These are phyloP conservation scores for Xylariaceae sp. DNA, from an alignment of 2,329 filamentous ascomycete genomes.

Conservation along the genomic window DNA sequence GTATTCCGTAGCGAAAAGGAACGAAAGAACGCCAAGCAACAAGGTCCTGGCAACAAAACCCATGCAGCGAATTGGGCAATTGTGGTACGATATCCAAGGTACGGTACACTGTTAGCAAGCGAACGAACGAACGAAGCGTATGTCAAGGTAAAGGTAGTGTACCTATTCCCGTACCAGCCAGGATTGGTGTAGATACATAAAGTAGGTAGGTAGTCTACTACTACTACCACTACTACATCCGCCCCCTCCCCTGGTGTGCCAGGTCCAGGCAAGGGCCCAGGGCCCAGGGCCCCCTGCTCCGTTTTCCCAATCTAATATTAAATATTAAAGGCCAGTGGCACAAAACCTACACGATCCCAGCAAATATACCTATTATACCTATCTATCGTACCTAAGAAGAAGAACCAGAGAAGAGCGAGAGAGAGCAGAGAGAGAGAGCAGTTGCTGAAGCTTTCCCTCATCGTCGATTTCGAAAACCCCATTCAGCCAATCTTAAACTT, in stretches of 20 bases:
- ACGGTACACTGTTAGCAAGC: slow-evolving; percentile 16
- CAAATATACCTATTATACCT: slow-evolving; percentile 19
- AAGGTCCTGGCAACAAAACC: slow-evolving; percentile 25
- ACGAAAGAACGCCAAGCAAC: slow-evolving; percentile 30
- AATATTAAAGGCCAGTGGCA: slow-evolving; percentile 33
- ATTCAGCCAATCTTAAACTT: too few relatives aligned
- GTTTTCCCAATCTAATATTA: slow-evolving; percentile 33
- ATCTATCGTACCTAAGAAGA: too few relatives aligned
- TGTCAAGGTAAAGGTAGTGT: too few relatives aligned
- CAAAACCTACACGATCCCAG: slow-evolving; percentile 33
- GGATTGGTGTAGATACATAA: not conserved
- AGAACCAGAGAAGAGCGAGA: too few relatives aligned
- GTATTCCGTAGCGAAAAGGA: slow-evolving; percentile 26
- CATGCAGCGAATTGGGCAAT: slow-evolving; percentile 26
- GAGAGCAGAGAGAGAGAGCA: not conserved
- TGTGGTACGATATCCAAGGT: slow-evolving; percentile 15
- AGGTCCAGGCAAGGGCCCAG: too few relatives aligned
- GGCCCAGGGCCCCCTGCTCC: slow-evolving; percentile 23
- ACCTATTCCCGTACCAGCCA: slow-evolving; percentile 17
- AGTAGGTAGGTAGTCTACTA: not conserved
- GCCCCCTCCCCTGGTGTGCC: slow-evolving; percentile 13
- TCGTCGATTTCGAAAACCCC: slow-evolving; percentile 2
- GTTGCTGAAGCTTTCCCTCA: slow-evolving; percentile 30
- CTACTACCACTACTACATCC: slow-evolving; percentile 1
- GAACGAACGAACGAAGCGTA: slow-evolving; percentile 7